These are phyloP conservation scores for Diplocarpon mali DNA, from an alignment of 2,329 filamentous ascomycete genomes.

Conservation along the genomic window DNA sequence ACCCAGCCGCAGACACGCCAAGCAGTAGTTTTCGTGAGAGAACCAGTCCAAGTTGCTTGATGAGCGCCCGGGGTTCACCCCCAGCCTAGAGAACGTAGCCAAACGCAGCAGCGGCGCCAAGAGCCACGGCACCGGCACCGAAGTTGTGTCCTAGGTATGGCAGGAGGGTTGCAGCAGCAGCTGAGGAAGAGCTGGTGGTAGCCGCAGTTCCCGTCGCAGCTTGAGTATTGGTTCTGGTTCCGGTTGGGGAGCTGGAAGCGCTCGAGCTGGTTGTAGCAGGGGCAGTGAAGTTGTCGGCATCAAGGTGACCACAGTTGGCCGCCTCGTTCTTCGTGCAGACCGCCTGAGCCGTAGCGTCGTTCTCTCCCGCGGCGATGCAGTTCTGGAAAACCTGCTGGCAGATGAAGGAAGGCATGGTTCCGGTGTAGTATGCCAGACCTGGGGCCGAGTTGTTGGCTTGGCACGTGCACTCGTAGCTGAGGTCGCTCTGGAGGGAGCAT, in stretches of 20 bases:
- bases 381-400: conserved; percentile 41
- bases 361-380: conserved; percentile 35
- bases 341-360: conserved; percentile 34
- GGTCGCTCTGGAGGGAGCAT: conserved; percentile 29
- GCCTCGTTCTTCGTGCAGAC: conserved; percentile 34
- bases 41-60: conserved; percentile 5
- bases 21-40: neutral
- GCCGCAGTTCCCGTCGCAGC: conserved; percentile 21
- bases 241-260: conserved; percentile 24
- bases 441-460: conserved; percentile 38
- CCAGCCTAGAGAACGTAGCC: conserved; percentile 42
- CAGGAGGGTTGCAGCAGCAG: conserved; percentile 33
- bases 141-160: conserved; percentile 31
- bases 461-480: conserved; percentile 48
- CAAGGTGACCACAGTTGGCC: conserved; percentile 38
- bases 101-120: conserved; percentile 41
- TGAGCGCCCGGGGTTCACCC: neutral
- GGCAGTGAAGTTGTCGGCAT: conserved; percentile 22
- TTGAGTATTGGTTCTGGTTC: conserved; percentile 17
- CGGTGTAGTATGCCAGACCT: conserved; percentile 42
- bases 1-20: conserved; percentile 8
- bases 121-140: conserved; percentile 33
- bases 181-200: conserved; percentile 22
- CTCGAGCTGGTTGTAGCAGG: conserved; percentile 27
- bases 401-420: conserved; percentile 49